Evolutionary conservation across 352 stramenopile genomes (phyloP), one percentile per base, ranked within the genome.

Genomic region (Phytophthora cajani): DNA sequence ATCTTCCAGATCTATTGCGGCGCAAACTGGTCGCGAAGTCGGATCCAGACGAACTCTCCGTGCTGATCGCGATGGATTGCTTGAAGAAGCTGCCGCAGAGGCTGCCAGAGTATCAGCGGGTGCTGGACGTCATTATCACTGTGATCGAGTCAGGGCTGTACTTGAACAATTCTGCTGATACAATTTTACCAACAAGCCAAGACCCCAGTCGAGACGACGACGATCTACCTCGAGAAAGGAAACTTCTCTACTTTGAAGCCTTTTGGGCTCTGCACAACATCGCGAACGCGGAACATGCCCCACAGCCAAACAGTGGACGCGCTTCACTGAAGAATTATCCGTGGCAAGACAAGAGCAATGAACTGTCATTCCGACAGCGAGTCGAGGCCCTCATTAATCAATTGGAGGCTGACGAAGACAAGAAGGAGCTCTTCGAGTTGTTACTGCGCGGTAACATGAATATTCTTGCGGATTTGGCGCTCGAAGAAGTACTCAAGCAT

Each of bases 21-120:
- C 74, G 79, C 30, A 84, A 82, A 27, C 74, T 92, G 2, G 72
- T 90, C 11, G 23, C 74, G 8, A 75, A 62, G 4, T 53, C 69
- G 14, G 69, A 91, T 36, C 83, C 85, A 0, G 73, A 94, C 51
- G 30, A 71, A 6, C 2, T 89, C 2, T 91, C 87, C 0, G 70
- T 88, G n/a, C 58, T 75, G 2, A 90, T 94, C 46, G 87, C 87
- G 3, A 72, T 94, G 57, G 85, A 94, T 51, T 94, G 87, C 59
- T 62, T 94, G 17, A 83, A 81, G 47, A 87, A 90, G 19, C 70
- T 94, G 32, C 68, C 85, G 0, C 30, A 71, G 1, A 74, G 67
- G 16, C 72, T 94, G 2, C 87, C 87, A 51, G 74, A 80, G n/a
- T 92, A 92, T 69, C 75, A 71, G 21, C 85, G 82, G 5, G 75